Conservation (phyloP, 1,284 basidiomycete genomes). For the Austroboletus novae-zelandiae region DNA sequence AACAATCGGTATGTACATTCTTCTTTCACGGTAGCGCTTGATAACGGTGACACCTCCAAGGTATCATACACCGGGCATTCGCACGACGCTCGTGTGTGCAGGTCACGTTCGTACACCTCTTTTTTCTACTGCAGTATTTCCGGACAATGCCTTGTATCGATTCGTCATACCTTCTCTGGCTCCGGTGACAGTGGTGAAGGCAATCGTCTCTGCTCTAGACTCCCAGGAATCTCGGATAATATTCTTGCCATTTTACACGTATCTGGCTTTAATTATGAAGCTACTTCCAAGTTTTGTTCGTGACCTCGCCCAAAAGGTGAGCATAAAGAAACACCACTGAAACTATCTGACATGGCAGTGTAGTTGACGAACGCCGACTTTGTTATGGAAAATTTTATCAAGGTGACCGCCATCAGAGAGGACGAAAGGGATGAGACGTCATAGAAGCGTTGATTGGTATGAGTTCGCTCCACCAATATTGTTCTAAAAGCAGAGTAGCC, state of each 20-base stretch:
- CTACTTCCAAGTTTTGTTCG: constrained; percentile 69
- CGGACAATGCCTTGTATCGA: constrained; percentile 49
- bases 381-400: constrained; percentile 45
- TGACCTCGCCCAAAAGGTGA: constrained; percentile 72
- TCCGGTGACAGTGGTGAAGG: constrained; percentile 74
- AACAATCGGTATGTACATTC: constrained; percentile 55
- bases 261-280: constrained; percentile 54
- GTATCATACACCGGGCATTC: constrained; percentile 70
- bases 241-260: constrained; percentile 69
- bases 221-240: constrained; percentile 72
- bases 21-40: constrained; percentile 5
- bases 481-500: not conserved
- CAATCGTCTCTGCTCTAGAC: constrained; percentile 77
- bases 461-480: too few species aligned
- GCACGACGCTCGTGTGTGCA: constrained; percentile 79
- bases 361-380: constrained; percentile 49
- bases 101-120: constrained; percentile 75
- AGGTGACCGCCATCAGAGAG: constrained; percentile 44
- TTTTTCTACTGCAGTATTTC: constrained; percentile 61
- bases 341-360: constrained; percentile 10
- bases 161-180: constrained; percentile 76
- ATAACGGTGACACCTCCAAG: constrained; percentile 35
- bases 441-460: not conserved
- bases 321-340: constrained; percentile 14
- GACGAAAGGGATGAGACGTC: constrained; percentile 34